These are phyloP conservation scores for Microsporum audouinii DNA, from an alignment of 2,329 filamentous ascomycete species.

Conservation along the genomic window DNA sequence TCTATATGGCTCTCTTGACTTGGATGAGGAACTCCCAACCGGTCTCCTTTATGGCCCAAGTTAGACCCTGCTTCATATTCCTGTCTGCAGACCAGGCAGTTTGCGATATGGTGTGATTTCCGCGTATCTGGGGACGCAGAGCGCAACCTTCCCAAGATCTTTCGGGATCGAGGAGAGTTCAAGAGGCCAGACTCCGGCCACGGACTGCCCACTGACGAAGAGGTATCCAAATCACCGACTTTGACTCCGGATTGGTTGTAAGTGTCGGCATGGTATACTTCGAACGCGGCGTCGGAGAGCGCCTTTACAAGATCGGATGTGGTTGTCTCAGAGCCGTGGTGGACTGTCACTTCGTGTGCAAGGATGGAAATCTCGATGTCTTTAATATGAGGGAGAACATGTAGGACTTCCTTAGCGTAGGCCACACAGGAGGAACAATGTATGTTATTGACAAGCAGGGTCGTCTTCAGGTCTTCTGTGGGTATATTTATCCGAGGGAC, in stretches of 20 bases:
- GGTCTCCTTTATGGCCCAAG: background rate
- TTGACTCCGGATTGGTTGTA: conserved; percentile 23
- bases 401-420: conserved; percentile 36
- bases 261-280: conserved; percentile 36
- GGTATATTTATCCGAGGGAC: background rate
- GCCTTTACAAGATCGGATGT: conserved; percentile 26
- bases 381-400: conserved; percentile 24
- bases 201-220: conserved; percentile 13
- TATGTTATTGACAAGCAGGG: conserved; percentile 38
- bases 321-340: conserved; percentile 24
- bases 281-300: conserved; percentile 37
- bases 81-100: conserved; percentile 40
- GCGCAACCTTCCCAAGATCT: conserved; percentile 1
- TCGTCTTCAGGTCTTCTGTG: conserved; percentile 17
- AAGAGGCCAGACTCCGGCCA: conserved; percentile 22
- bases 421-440: conserved; percentile 40
- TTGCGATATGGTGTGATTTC: conserved; percentile 35
- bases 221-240: conserved; percentile 28
- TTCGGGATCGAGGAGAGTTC: conserved; percentile 10
- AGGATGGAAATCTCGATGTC: conserved; percentile 34
- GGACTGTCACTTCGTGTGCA: conserved; percentile 34
- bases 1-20: background rate
- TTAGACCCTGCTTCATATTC: conserved; percentile 23
- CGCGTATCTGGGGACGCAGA: conserved; percentile 14
- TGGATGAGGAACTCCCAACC: background rate